Evolutionary conservation across 2,329 filamentous ascomycete genomes (phyloP), one percentile per base, ranked within the genome.

Genomic region (Alternaria novae-zelandiae): DNA sequence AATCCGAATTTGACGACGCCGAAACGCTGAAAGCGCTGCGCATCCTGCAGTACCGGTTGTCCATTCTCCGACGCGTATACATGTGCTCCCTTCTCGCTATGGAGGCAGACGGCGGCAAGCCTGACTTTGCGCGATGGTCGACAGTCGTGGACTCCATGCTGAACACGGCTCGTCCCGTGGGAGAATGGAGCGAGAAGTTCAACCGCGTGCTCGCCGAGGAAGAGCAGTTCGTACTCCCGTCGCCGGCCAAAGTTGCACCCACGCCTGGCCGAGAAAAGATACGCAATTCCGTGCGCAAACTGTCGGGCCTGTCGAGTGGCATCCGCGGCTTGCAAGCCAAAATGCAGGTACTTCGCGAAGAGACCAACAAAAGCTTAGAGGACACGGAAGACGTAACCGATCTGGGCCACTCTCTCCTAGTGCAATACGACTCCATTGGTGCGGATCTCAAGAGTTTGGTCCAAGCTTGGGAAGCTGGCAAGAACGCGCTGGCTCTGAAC

Each of bases 341-440:
- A 80, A 89, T 99, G 83, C 94, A 96, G 64, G 85, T 99, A 8
- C 83, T 98, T 58, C 89, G 93, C 54, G 96, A 99, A 78, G 94
- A 97, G 79, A 96, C 94, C 0, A 93, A 92, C 74, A 88, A 88
- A 64, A 89, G 89, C 46, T 81, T 97, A 26, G 92, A 97, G 73
- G 89, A 91, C 70, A 89, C 91, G 1, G 82, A 84, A 41, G 88
- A 92, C 65, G 78, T 84, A 6, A 88, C 89, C 5, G 92, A 97
- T 69, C 86, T 97, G 15, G 93, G 92, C 0, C 87, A 90, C 1
- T 90, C 89, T 66, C 85, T 98, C 43, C 90, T 97, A 86, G 83
- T 89, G 21, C 96, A 98, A 74, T 99, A 98, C 79, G 96, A 99
- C 60, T 95, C 94, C 5, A 96, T 99, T 67, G 96, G 96, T 3